Conservation (phyloP, 2,329 filamentous ascomycete genomes). For the Verticillium dahliae region DNA sequence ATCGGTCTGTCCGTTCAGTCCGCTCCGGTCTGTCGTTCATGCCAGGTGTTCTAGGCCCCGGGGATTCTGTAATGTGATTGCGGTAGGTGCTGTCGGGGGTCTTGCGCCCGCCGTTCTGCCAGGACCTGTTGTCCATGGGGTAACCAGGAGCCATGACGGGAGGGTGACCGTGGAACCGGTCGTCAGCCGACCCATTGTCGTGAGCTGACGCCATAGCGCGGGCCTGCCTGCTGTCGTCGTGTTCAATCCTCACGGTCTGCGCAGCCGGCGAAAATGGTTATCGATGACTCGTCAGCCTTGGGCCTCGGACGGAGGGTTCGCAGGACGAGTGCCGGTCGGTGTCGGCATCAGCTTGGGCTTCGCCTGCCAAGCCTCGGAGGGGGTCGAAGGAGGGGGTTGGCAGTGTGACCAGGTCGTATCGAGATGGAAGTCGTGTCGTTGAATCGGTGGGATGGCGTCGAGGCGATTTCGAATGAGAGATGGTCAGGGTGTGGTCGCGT, state of each 20-base stretch:
- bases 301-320: slow-evolving; percentile 10
- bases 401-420: not conserved
- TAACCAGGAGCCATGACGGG: slow-evolving; percentile 22
- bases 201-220: slow-evolving; percentile 38
- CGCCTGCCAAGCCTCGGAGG: not conserved
- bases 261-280: slow-evolving; percentile 3
- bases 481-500: not conserved
- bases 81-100: slow-evolving; percentile 29
- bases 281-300: slow-evolving; percentile 11
- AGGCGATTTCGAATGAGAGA: not conserved
- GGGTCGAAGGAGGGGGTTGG: not conserved
- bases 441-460: not conserved
- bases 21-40: slow-evolving; percentile 14
- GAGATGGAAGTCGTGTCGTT: not conserved
- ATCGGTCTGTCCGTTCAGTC: slow-evolving; percentile 14
- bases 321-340: slow-evolving; percentile 4
- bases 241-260: slow-evolving; percentile 9
- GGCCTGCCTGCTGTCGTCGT: not conserved
- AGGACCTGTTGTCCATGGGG: slow-evolving; percentile 22
- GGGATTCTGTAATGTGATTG: slow-evolving; percentile 26
- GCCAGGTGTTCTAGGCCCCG: slow-evolving; percentile 17
- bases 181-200: slow-evolving; percentile 32
- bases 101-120: slow-evolving; percentile 28
- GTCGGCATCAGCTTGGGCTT: slow-evolving; percentile 12
- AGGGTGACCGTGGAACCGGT: slow-evolving; percentile 24